Evolutionary conservation across 2,329 filamentous ascomycete species (phyloP).

Genomic region (Ceratocystis colombiana): DNA sequence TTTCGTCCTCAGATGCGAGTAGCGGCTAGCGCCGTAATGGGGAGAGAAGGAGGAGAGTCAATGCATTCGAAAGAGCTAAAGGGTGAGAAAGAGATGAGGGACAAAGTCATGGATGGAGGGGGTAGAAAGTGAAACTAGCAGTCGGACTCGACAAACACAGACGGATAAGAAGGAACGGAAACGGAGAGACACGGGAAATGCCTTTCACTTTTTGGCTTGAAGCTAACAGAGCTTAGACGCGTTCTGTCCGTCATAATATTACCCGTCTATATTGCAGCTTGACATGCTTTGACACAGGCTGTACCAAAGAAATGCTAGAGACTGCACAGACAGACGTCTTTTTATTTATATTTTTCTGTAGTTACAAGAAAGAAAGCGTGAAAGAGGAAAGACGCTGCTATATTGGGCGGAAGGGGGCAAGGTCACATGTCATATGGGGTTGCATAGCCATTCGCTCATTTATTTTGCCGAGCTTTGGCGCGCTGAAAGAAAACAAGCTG

Average conservation of each 20-base stretch:
- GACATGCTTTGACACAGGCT: not conserved
- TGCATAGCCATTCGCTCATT: not conserved
- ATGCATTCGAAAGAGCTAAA: not conserved
- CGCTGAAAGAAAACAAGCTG: not conserved
- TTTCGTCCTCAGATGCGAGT: not conserved
- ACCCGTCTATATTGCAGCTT: too few species aligned
- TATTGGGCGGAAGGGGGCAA: not conserved
- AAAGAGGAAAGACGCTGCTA: not conserved
- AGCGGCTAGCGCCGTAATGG: not conserved
- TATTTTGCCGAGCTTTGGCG: conserved; percentile 9
- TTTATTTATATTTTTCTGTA: not conserved
- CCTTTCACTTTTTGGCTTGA: not conserved
- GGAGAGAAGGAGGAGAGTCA: not conserved
- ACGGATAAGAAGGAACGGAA: not conserved
- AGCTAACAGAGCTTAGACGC: not conserved
- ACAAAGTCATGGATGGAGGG: not conserved
- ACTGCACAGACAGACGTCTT: not conserved
- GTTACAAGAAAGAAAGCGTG: not conserved
- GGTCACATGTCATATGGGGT: not conserved
- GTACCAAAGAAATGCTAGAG: not conserved
- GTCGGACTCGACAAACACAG: not conserved
- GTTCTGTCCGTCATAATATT: not conserved
- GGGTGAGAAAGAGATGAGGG: not conserved
- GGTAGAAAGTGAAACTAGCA: not conserved
- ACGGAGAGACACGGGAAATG: not conserved